Evolutionary conservation across 257 asterid species (phyloP), one percentile per base, ranked within the genome.

Genomic region (Leonotis leonurus): DNA sequence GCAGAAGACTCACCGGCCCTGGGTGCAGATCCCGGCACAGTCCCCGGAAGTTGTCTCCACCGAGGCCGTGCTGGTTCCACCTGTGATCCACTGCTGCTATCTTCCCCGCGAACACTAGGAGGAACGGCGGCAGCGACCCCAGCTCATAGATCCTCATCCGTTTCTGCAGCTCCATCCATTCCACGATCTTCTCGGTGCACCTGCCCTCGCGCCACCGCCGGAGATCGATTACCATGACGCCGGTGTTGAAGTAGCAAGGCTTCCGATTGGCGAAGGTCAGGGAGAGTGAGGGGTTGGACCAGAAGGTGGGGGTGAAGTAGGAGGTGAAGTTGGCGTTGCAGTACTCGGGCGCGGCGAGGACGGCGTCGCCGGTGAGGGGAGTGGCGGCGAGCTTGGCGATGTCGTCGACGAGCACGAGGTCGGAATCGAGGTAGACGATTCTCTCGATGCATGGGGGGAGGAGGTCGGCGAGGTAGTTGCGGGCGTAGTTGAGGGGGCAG

Each of bases 151-250:
- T 92, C 85, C 98, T 73, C 74, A 92, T 83, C 74, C 98, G 72
- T 78, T 92, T 92, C 67, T 92, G 98, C 4, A 92, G 78, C 83
- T 92, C 97, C 98, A 92, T 92, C 97, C 98, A 92, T 20, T 91
- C 97, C 0, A 81, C 87, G 12, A 92, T 83, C 80, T 73, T 83
- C 0, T 78, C 77, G 4, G 98, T 92, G 41, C 62, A 86, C 27
- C 73, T 95, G 0, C 90, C 93, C 0, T 36, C 75, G n/a, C 97
- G 61, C 98, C 98, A 92, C 33, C 88, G 18, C 57, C 37, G 71
- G 2, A 92, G 76, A 58, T 92, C 98, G 40, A 92, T 86, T 9
- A 86, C 95, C 98, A 92, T 92, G 0, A 92, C 98, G 0, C 98
- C 98, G 1, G 98, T 92, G 74, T 92, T 92, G 76, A 92, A 92